Base-by-base conservation (phyloP, 768 basidiomycete species). In the Hebeloma cylindrosporum region DNA sequence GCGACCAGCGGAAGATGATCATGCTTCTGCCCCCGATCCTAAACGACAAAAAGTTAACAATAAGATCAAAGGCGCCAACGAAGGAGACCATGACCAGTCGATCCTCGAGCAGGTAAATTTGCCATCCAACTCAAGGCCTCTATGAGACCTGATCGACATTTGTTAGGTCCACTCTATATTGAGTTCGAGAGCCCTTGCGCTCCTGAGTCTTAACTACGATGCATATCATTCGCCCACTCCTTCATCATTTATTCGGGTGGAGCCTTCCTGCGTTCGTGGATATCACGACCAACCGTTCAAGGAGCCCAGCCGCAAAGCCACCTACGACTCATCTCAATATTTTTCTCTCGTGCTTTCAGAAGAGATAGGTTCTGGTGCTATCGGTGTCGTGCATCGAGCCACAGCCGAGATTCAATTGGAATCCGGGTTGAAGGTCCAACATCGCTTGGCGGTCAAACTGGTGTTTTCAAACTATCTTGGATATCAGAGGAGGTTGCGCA, bases 391-490 rank as follows among this genome's bases (percentile, higher is more conserved):
- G 25, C 45, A 51, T 47, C 40, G 29, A 11, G 45, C 37, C 22
- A 38, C 18, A 5, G 26, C 47, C 16, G 41, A 43, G 29, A 16
- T 44, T 16, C 22, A 14, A 18, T 10, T 43, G 18, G 38, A 26
- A 28, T 17, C 20, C 2, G 38, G 38, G 14, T 29, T 27, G 26
- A 28, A 11, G 1, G n/a, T 45, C 14, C 28, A 17, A 23, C 37
- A 34, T 16, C 29, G 28, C 7, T 17, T 52, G 5, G 35, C 48
- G 5, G 20, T 51, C 14, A 58, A 58, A 36, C 39, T 58, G 20
- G 52, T 52, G 1, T 52, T 57, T 17, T 37, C 27, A 1, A 8
- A 20, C 3, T n/a, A n/a, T n/a, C n/a, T n/a, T n/a, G 28, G 28
- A n/a, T 41, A 50, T 22, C 18, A 41, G 28, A 20, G 51, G 18